Conservation (phyloP, 2,329 filamentous ascomycete species). For the Teratosphaeria gauchensis region DNA sequence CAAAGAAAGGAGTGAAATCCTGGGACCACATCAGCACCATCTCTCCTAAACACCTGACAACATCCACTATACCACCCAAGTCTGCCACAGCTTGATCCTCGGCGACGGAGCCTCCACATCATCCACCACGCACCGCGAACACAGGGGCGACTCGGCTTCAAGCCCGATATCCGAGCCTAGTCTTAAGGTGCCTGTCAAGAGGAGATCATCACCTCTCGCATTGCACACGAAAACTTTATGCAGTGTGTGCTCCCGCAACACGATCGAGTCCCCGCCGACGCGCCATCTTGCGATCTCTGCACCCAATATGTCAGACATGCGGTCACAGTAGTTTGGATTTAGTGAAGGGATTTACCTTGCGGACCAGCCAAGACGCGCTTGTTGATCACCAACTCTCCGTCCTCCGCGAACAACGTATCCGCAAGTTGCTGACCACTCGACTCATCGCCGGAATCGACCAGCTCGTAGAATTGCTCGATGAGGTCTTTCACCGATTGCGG, state of each 20-base stretch:
- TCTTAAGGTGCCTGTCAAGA: constrained; percentile 6
- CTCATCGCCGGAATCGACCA: constrained; percentile 1
- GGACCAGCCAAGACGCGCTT: constrained; percentile 2
- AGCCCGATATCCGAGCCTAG: constrained; percentile 4
- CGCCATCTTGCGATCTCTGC: constrained; percentile 6
- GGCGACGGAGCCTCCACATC: constrained; percentile 1
- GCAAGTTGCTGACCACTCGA: constrained; percentile 1
- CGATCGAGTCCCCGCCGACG: neutral
- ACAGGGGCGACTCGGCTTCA: constrained; percentile 3
- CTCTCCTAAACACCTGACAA: neutral
- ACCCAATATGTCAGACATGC: neutral
- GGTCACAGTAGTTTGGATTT: too few species aligned
- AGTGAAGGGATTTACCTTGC: neutral
- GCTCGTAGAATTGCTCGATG: constrained; percentile 3
- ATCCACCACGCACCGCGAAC: constrained; percentile 5
- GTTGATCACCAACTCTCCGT: constrained; percentile 6
- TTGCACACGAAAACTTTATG: constrained; percentile 4
- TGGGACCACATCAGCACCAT: neutral
- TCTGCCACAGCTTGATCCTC: constrained; percentile 4
- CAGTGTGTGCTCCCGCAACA: constrained; percentile 3
- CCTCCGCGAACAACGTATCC: constrained; percentile 1
- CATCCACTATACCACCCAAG: constrained; percentile 3
- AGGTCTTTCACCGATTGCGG: constrained; percentile 3
- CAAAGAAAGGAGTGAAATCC: constrained; percentile 8
- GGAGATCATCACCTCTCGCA: constrained; percentile 1